A percentile compares a stretch with the other conserved stretches of the same genome.
phyloP scores from a whole-genome alignment of 1,284 basidiomycete species.

The Malassezia brasiliensis region DNA sequence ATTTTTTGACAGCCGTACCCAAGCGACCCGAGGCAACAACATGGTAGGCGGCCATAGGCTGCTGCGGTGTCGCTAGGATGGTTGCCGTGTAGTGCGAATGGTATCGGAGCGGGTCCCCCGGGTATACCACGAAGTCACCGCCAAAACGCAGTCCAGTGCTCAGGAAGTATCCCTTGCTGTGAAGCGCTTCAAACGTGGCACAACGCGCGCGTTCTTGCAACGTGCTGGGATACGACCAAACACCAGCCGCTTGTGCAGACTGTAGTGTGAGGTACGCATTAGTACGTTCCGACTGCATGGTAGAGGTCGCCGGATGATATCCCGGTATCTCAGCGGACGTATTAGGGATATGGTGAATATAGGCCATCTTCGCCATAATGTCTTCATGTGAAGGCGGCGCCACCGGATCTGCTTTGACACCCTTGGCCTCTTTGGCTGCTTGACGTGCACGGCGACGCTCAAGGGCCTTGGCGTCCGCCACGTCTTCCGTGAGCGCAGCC shows the following conservation, averaged over 20 bases:
- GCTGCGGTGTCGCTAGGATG: slow-evolving; percentile 60
- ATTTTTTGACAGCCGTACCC: slow-evolving; percentile 95
- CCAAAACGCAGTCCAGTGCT: slow-evolving; percentile 85
- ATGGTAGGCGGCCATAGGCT: slow-evolving; percentile 69
- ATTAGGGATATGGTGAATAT: slow-evolving; percentile 10
- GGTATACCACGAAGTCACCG: slow-evolving; percentile 90
- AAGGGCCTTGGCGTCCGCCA: slow-evolving; percentile 49
- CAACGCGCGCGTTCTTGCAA: slow-evolving; percentile 62
- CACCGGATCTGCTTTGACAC: slow-evolving; percentile 51
- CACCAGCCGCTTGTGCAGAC: slow-evolving; percentile 58
- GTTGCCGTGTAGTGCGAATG: slow-evolving; percentile 91
- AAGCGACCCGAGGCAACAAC: slow-evolving; percentile 87
- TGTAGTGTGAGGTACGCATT: slow-evolving; percentile 54
- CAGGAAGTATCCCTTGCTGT: slow-evolving; percentile 71
- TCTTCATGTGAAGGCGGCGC: slow-evolving; percentile 51
- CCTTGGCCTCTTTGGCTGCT: slow-evolving; percentile 45
- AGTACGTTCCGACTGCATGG: background rate
- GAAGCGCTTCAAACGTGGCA: slow-evolving; percentile 67
- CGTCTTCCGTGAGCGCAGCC: slow-evolving; percentile 18
- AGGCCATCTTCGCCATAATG: slow-evolving; percentile 55
- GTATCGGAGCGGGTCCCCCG: slow-evolving; percentile 88
- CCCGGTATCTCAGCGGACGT: slow-evolving; percentile 19
- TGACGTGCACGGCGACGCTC: slow-evolving; percentile 50
- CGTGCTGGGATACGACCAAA: slow-evolving; percentile 68
- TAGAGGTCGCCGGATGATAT: slow-evolving; percentile 17